A percentile compares a stretch with the other conserved stretches of the same genome.
phyloP scores from a whole-genome alignment of 768 basidiomycete genomes.

The Auricularia cornea region DNA sequence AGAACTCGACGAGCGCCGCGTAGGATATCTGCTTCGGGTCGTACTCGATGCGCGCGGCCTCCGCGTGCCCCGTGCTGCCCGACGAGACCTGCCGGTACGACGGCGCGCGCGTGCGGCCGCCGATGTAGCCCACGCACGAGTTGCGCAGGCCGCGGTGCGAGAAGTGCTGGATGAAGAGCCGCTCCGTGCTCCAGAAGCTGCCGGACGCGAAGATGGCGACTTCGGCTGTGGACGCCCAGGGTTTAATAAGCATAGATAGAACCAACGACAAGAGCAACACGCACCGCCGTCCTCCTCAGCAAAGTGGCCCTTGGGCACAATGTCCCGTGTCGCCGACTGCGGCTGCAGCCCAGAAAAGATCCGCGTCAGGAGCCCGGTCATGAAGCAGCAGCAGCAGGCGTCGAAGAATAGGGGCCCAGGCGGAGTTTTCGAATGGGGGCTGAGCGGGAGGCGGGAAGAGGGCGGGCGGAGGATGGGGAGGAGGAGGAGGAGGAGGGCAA shows the following conservation, averaged over 20 bases:
- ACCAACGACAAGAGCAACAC: not conserved
- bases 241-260: not conserved
- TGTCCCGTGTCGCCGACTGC: not conserved
- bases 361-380: not conserved
- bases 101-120: constrained; percentile 12
- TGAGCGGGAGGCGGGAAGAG: too few species aligned
- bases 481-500: too few species aligned
- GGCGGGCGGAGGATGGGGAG: too few species aligned
- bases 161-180: constrained; percentile 8
- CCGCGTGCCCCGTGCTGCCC: constrained; percentile 36
- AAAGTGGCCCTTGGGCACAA: not conserved
- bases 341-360: not conserved
- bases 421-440: too few species aligned
- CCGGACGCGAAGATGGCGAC: constrained; percentile 13
- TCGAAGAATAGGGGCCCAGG: too few species aligned
- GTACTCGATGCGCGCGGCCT: constrained; percentile 31
- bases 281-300: not conserved
- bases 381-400: not conserved
- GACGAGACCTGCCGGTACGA: constrained; percentile 34
- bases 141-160: constrained; percentile 7
- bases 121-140: constrained; percentile 13
- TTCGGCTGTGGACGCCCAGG: constrained; percentile 3
- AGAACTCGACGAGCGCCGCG: constrained; percentile 37
- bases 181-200: constrained; percentile 18
- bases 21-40: constrained; percentile 32